phyloP scores from a whole-genome alignment of 1,284 basidiomycete genomes.

The Ganoderma lingzhi region DNA sequence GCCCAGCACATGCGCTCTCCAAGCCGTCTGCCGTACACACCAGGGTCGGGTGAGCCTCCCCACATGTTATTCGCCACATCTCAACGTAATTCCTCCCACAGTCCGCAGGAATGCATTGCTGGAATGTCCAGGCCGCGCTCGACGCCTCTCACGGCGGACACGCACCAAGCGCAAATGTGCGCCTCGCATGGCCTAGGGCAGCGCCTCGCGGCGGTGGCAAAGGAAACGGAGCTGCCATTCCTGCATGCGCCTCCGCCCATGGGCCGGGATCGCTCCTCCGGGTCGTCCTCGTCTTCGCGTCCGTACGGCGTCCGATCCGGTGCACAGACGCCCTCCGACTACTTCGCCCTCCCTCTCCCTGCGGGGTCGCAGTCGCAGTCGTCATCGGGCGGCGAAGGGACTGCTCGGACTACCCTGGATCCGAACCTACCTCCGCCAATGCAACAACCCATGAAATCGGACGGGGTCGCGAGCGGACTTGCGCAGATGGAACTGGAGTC shows the following conservation, averaged over 20 bases:
- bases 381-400: not conserved
- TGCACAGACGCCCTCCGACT: slow-evolving; percentile 17
- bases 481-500: not conserved
- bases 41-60: not conserved
- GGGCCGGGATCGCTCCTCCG: slow-evolving; percentile 19
- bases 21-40: slow-evolving; percentile 1
- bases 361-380: not conserved
- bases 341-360: slow-evolving; percentile 13
- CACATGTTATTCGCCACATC: not conserved
- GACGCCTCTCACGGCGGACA: not conserved
- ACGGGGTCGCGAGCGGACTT: not conserved
- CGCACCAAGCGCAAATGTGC: not conserved
- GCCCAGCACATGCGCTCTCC: not conserved
- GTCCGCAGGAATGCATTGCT: not conserved
- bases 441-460: not conserved
- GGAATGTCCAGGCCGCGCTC: not conserved
- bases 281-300: slow-evolving; percentile 10
- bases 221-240: not conserved
- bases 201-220: slow-evolving; percentile 3
- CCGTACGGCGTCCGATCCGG: slow-evolving; percentile 6
- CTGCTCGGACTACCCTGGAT: not conserved
- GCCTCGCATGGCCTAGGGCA: slow-evolving; percentile 1
- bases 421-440: not conserved
- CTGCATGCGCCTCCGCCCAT: slow-evolving; percentile 12
- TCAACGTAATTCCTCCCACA: slow-evolving; percentile 7